These are phyloP conservation scores for Colletotrichum orchidophilum DNA, from an alignment of 2,329 filamentous ascomycete genomes.

Conservation along the genomic window DNA sequence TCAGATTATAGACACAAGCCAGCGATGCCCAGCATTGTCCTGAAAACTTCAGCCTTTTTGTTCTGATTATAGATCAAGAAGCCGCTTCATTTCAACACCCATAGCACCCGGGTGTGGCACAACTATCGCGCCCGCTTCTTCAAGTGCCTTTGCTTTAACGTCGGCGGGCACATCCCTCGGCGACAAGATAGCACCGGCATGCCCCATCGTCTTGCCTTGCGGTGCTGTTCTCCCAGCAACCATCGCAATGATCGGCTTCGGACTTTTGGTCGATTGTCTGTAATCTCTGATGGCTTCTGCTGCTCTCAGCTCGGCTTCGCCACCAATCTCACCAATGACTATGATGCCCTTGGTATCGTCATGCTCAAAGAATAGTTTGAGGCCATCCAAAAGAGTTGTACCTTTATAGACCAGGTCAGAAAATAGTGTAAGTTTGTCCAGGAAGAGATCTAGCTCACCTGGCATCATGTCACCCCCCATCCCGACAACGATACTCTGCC, in stretches of 20 bases:
- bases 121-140: constrained; percentile 46
- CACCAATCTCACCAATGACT: constrained; percentile 77
- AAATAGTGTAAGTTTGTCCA: background rate
- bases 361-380: constrained; percentile 74
- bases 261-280: constrained; percentile 60
- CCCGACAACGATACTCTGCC: constrained; percentile 80
- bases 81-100: constrained; percentile 45
- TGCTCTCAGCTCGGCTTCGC: constrained; percentile 74
- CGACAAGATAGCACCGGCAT: constrained; percentile 70
- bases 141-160: constrained; percentile 45
- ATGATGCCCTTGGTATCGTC: constrained; percentile 76
- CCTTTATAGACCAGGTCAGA: constrained; percentile 36
- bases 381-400: constrained; percentile 77
- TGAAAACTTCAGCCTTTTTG: too few species aligned
- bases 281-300: constrained; percentile 78
- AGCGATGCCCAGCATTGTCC: too few species aligned
- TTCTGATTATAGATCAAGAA: constrained; percentile 36
- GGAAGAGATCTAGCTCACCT: constrained; percentile 48
- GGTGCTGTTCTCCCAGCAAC: constrained; percentile 72
- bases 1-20: too few species aligned
- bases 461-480: constrained; percentile 81
- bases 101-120: constrained; percentile 51
- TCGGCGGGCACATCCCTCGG: constrained; percentile 43
- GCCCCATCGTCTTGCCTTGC: constrained; percentile 73
- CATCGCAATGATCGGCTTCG: constrained; percentile 72